phyloP scores from a whole-genome alignment of 2,329 filamentous ascomycete genomes.

The Capronia epimyces region DNA sequence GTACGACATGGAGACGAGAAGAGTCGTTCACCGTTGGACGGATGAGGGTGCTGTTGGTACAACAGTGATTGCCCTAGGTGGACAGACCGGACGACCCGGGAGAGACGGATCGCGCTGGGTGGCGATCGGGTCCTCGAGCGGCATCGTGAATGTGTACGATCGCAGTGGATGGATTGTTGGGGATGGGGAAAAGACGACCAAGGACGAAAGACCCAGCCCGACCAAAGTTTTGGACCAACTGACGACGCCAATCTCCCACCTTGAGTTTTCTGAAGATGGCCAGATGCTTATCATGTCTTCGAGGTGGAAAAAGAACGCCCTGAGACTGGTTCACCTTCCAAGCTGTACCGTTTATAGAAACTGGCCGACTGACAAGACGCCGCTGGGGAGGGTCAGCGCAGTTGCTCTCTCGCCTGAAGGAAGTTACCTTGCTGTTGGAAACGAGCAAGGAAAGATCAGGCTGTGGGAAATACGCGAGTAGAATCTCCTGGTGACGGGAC shows the following conservation, averaged over 20 bases:
- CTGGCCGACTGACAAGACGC: conserved; percentile 90
- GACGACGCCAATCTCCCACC: conserved; percentile 72
- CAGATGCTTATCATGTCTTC: conserved; percentile 85
- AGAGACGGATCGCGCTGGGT: conserved; percentile 80
- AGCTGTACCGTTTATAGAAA: conserved; percentile 93
- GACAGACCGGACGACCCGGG: conserved; percentile 35
- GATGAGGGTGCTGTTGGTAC: conserved; percentile 86
- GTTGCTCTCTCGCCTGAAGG: conserved; percentile 46
- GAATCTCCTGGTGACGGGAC: conserved; percentile 14
- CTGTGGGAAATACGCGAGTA: conserved; percentile 81
- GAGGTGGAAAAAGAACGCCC: conserved; percentile 78
- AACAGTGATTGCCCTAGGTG: conserved; percentile 73
- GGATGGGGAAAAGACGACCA: conserved; percentile 31
- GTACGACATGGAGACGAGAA: conserved; percentile 65
- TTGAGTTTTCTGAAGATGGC: conserved; percentile 80
- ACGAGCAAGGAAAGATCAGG: conserved; percentile 80
- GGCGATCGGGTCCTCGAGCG: conserved; percentile 76
- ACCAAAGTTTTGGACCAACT: conserved; percentile 74
- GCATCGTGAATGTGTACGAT: conserved; percentile 92
- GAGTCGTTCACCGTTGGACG: conserved; percentile 75
- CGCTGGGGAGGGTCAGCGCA: conserved; percentile 73
- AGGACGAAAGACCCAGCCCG: conserved; percentile 62
- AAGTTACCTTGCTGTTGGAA: conserved; percentile 66
- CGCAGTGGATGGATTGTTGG: conserved; percentile 44
- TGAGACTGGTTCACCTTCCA: conserved; percentile 82